A percentile compares a stretch with the other conserved stretches of the same genome.
Evolutionary conservation across 345 rosid species (phyloP).

Genomic region (Microcos paniculata): DNA sequence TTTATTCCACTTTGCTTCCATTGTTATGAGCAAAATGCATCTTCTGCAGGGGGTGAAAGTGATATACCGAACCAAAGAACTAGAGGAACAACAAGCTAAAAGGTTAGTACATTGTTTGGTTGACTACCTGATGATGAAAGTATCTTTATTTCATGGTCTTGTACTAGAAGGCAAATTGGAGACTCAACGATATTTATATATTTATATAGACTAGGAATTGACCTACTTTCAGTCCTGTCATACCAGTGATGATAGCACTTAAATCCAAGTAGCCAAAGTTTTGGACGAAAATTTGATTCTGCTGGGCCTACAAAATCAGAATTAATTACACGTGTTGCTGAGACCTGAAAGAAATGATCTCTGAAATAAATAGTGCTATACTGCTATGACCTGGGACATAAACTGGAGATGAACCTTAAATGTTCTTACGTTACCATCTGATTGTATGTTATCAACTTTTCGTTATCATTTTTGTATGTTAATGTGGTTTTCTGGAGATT

Average conservation of each 20-base stretch:
- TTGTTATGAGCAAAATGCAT: background rate
- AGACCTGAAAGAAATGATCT: background rate
- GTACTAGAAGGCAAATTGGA: background rate
- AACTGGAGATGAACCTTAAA: background rate
- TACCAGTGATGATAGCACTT: background rate
- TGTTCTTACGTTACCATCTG: background rate
- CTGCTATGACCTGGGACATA: background rate
- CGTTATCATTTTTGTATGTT: background rate
- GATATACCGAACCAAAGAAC: conserved; percentile 73
- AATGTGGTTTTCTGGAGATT: background rate
- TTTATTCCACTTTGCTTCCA: conserved; percentile 14
- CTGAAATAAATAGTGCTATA: background rate
- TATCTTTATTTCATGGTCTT: background rate
- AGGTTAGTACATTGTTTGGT: conserved; percentile 43
- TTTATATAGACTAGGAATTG: background rate
- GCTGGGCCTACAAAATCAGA: background rate
- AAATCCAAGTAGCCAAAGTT: background rate
- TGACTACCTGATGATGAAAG: background rate
- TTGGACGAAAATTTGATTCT: background rate
- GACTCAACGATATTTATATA: no score
- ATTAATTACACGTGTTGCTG: background rate
- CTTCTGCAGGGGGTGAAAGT: conserved; percentile 74
- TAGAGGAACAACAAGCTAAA: conserved; percentile 85
- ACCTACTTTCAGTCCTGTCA: background rate
- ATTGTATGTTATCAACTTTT: background rate